phyloP scores from a whole-genome alignment of 2,329 filamentous ascomycete genomes.

The Penicillium oxalicum region DNA sequence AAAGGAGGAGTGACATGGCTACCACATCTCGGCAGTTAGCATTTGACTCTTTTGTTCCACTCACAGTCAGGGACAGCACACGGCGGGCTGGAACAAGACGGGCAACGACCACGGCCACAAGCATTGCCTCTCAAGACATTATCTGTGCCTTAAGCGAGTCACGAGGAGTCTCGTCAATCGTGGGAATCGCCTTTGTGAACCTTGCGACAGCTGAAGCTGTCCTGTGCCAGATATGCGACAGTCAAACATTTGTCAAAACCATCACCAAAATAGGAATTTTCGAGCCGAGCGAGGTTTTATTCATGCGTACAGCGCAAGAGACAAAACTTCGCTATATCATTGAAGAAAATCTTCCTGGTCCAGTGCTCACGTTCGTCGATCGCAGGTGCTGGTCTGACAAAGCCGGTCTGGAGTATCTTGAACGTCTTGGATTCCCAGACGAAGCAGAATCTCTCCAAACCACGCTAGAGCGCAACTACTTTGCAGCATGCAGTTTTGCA shows the following conservation, averaged over 20 bases:
- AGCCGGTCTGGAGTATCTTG: constrained; percentile 69
- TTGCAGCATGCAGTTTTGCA: constrained; percentile 75
- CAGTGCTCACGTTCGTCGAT: constrained; percentile 60
- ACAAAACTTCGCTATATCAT: constrained; percentile 71
- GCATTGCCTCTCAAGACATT: constrained; percentile 59
- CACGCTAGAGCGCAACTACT: constrained; percentile 75
- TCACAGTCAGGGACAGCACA: constrained; percentile 32
- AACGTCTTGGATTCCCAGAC: constrained; percentile 69
- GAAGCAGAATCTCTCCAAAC: constrained; percentile 78
- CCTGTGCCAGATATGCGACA: constrained; percentile 87
- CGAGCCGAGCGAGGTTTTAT: constrained; percentile 71
- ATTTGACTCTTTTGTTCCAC: constrained; percentile 17
- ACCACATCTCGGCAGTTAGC: constrained; percentile 7
- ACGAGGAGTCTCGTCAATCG: constrained; percentile 74
- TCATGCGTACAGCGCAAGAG: constrained; percentile 66
- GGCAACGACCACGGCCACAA: constrained; percentile 51
- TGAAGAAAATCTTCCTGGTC: constrained; percentile 62
- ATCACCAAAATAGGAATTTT: constrained; percentile 80
- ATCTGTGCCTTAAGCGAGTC: constrained; percentile 87
- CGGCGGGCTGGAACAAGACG: constrained; percentile 48
- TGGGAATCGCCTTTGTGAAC: constrained; percentile 84
- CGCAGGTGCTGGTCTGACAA: constrained; percentile 79
- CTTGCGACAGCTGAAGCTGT: constrained; percentile 76
- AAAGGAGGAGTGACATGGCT: constrained; percentile 6
- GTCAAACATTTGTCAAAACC: constrained; percentile 82